Evolutionary conservation across 768 basidiomycete species (phyloP), one percentile per base, ranked within the genome.

Genomic region (Psilocybe cyanescens): DNA sequence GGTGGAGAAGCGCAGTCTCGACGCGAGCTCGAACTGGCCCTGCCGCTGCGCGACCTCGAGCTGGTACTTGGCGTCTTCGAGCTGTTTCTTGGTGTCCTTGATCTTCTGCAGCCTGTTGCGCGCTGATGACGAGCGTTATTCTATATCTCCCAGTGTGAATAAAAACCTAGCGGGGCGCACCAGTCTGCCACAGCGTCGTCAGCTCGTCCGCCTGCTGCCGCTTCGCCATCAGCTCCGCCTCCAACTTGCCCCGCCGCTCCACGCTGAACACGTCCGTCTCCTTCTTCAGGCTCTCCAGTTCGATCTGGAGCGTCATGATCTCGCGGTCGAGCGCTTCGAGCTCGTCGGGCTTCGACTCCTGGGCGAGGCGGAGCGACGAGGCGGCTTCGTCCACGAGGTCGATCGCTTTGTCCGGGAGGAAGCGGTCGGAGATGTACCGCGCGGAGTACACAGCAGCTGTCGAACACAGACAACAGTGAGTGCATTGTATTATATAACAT

Each of bases 371-470:
- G 4, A 98, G 79, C 0, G 93, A 83, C 1, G 92, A 92, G 0
- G 93, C 91, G 3, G 95, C 95, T 74, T 98, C 97, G 73, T 99
- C 97, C 0, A 98, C 86, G 2, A 97, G 82, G 72, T 97, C 94
- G 46, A 94, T 92, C 8, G 92, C 91, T 71, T 96, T 96, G 75
- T 97, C 95, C 0, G 95, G 95, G 1, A 97, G 81, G 72, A 86
- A 95, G 3, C 94, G 83, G 71, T 94, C 92, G 0, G 93, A 89
- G 65, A 97, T 89, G 68, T 96, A 96, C 16, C 93, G 85, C 24
- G 92, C 86, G 5, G 86, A 80, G 65, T 96, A 95, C 1, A 95
- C 86, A 0, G 94, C 92, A 28, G 95, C 94, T 89, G 57, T 14
- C 37, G 49, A 28, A 46, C 2, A 17, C 16, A 16, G 57, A n/a